Evolutionary conservation across 2,329 filamentous ascomycete genomes (phyloP), one percentile per base, ranked within the genome.

Genomic region (Colletotrichum sidae): DNA sequence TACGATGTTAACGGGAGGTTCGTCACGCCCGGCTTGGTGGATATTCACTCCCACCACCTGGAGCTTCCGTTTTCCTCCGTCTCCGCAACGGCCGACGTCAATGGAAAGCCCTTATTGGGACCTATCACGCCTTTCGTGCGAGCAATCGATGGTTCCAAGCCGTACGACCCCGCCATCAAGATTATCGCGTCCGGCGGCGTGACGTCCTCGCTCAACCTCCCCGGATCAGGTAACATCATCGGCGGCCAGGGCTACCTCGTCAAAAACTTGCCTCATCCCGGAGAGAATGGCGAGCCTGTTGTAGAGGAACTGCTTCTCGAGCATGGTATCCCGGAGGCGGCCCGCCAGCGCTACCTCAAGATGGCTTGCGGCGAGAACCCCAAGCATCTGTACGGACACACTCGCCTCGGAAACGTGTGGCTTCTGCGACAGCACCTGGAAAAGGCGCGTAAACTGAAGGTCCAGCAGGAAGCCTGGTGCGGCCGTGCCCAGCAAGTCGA

Each of bases 321-420:
- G 69, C 72, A 77, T 55, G 78, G 77, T 3, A 55, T 80, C 6
- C 72, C 74, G 1, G 34, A 62, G 10, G 57, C 61, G 6, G 69
- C 76, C 17, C 73, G 77, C 9, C 70, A 68, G 8, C 67, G 77
- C 41, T 81, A 80, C 63, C 76, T 82, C 72, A 82, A 82, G 69
- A 80, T 82, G 76, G 80, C 80, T 0, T 79, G 79, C 61, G 80
- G 80, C 4, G 80, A 82, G 69, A 83, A 82, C 63, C 79, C 79
- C 9, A 77, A 75, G 57, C 38, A 62, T 1, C 64, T 74, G 0
- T 80, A 80, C 66, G 70, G 70, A 2, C 76, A 80, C 52, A 77
- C 74, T 6, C 74, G 79, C 13, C 77, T 81, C 69, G 80, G 78
- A 0, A 77, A 77, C 59, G 76, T 76, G 1, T 81, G 74, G 72